Percentiles rank a stretch among this genome's conserved stretches.
These are phyloP conservation scores for Juglanconis juglandina DNA, from an alignment of 2,329 filamentous ascomycete species.

Conservation along the genomic window DNA sequence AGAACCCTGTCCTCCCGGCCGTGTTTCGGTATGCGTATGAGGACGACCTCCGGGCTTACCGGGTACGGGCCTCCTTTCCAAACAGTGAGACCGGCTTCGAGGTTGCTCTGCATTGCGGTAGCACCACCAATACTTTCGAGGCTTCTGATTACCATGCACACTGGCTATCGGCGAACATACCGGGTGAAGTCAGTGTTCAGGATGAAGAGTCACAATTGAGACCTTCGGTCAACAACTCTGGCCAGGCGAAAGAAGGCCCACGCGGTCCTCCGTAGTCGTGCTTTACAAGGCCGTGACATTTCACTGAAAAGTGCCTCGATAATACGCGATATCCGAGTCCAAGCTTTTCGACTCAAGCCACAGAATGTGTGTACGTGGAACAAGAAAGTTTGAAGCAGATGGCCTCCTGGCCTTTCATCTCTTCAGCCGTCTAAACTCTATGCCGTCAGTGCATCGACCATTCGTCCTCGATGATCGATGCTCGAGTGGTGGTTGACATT, in stretches of 20 bases:
- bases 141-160: neutral
- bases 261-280: neutral
- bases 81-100: conserved; percentile 1
- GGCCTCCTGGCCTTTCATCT: neutral
- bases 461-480: neutral
- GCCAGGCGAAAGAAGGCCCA: neutral
- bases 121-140: neutral
- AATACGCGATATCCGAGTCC: neutral
- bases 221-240: neutral
- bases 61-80: neutral
- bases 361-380: neutral
- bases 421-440: neutral
- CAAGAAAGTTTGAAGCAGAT: neutral
- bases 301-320: neutral
- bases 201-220: neutral
- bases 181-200: neutral
- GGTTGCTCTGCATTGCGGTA: conserved; percentile 1
- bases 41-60: neutral
- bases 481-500: neutral
- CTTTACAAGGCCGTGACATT: conserved; percentile 6
- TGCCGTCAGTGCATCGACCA: neutral
- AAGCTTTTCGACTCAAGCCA: neutral
- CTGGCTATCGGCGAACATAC: neutral
- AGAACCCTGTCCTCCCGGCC: conserved; percentile 7
- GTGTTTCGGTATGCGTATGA: conserved; percentile 7